Evolutionary conservation across 345 rosid genomes (phyloP), one percentile per base, ranked within the genome.

Genomic region (Sonneratia alba): DNA sequence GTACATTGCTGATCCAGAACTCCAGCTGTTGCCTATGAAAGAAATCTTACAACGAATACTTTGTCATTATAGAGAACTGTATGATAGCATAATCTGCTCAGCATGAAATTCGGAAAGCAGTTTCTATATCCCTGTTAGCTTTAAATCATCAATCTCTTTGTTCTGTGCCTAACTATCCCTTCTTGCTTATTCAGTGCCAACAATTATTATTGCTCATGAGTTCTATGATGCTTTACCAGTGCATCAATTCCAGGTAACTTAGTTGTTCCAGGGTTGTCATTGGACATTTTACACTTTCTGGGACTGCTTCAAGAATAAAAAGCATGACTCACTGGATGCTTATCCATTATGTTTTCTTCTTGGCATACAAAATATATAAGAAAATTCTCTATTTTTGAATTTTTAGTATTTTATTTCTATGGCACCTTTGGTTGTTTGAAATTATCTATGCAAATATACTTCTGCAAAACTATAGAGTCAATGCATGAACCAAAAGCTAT

Each of bases 171-270:
- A 15, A 70, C 32, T 14, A 36, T 45, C 55, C 22, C 73, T 75
- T 82, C 61, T 65, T 76, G 73, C 55, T 78, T 70, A 69, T 78
- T 67, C 90, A 92, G 99, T 74, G 68, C 98, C 99, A 42, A 76
- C 91, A 62, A 86, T 92, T 75, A 83, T 95, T 71, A 84, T 92
- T 77, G 97, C 94, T 67, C 98, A 95, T 76, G 96, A 95, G 81
- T 95, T 95, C 78, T 92, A 85, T 74, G 99, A 95, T 82, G 99
- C 97, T 70, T 87, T 94, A 74, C 97, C 99, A 27, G 83, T 95
- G 74, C 95, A 91, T 81, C 98, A 94, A 57, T 91, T 94, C 82
- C 98, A 89, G 97, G 98, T 94, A 69, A 64, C 89, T 83, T 32
- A 48, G 36, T 42, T 36, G 4, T 67, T 67, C 38, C 38, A 42